Base-by-base conservation (phyloP, 75 land plant genomes). In the Picea glauca region DNA sequence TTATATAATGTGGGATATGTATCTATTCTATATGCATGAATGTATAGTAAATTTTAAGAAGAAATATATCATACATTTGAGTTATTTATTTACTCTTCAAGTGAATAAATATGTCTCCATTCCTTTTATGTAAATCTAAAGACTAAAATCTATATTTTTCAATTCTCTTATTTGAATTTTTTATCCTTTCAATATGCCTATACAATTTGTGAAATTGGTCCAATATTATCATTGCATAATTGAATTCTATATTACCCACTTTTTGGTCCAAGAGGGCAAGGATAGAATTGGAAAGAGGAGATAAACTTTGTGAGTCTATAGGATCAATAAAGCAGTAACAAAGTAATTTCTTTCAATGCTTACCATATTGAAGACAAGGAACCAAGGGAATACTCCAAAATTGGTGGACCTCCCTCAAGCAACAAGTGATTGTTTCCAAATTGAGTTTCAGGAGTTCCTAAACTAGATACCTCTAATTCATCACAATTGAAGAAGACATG, bases 161-260 rank as follows among this genome's bases (percentile, higher is more conserved):
- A 40, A 46, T 18, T 68, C 1, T 40, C 50, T 68, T 20, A 40
- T 68, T 57, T n/a, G 11, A 56, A 17, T 75, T 74, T 7, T 9
- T 58, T 31, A 57, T 15, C 7, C 31, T 75, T 18, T 30, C 30
- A 57, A 13, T 38, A 63, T 33, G 33, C 2, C 30, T 32, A 23
- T 77, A 38, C 9, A 8, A 65, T 20, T 30, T 21, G 46, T 56
- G 59, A 74, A 26, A 23, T 54, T 12, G 13, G 81, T 89, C 63
- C 40, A 93, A 93, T 93, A 93, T 21, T 93, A 88, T 77, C 62
- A 91, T 76, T 89, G 89, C 50, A 86, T 88, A 11, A 88, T 91
- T 50, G 92, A 88, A 76, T 94, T 88, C 80, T 84, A 81, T 30
- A 84, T 92, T 18, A 91, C 96, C 14, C 96, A 92, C 84, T 94